Evolutionary conservation across 192 early-diverging fungal genomes (phyloP), one percentile per base, ranked within the genome.

Genomic region (Podila epicladia): DNA sequence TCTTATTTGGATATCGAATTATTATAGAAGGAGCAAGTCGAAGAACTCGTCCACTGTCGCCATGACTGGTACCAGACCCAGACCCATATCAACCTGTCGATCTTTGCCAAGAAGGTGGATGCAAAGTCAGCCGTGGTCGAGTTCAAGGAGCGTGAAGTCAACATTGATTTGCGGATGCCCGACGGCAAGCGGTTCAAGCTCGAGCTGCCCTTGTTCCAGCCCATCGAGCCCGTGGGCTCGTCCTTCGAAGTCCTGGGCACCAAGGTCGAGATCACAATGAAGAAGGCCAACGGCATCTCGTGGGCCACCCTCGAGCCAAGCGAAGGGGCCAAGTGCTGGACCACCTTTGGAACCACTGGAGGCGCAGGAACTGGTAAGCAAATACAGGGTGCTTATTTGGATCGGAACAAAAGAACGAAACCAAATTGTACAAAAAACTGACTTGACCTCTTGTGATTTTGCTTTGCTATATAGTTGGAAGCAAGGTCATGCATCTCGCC

Each of bases 1-100:
- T 51, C 60, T 31, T 49, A 65, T 58, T 53, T 33, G 33, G 11
- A 62, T 73, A 64, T 45, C 3, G 41, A 37, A 17, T 64, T 22
- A 37, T 53, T 59, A 35, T 57, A 73, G 63, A 82, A 85, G 69
- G 75, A 53, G 53, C 60, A 74, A 9, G 69, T 74, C 19, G 85
- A 88, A 59, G 86, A 92, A 51, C 62, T 84, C 35, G 92, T 96
- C 12, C 85, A 94, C 26, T 97, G 96, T 73, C 88, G 97, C 31
- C 89, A 89, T 35, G 98, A 99, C 84, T 98, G 92, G 92, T 99
- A 98, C 84, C 97, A 99, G 74, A 97, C 95, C 29, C 95, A 87
- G 38, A 87, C 86, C 35, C 89, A 88, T 29, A 90, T 99, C 45
- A 94, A 95, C 68, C 82, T 98, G 50, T 95, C 94, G 31, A 87